A percentile compares a stretch with the other conserved stretches of the same genome.
These are phyloP conservation scores for Colletotrichum plurivorum DNA, from an alignment of 2,329 filamentous ascomycete genomes.

Conservation along the genomic window DNA sequence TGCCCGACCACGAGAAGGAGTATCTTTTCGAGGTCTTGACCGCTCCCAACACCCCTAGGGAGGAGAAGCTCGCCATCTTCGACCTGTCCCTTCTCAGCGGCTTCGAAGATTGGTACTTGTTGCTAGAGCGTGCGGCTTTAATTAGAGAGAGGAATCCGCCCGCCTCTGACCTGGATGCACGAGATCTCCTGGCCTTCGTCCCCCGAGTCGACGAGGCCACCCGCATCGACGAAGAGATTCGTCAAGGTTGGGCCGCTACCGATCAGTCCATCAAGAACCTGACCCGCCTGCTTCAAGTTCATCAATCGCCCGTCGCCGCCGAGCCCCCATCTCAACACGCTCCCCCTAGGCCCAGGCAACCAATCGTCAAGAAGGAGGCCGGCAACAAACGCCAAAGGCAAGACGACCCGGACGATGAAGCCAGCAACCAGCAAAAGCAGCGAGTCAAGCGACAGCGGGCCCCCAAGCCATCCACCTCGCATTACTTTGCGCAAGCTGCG, in stretches of 20 bases:
- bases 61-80: constrained; percentile 48
- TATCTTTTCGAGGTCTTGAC: constrained; percentile 51
- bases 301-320: constrained; percentile 21
- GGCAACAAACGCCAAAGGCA: constrained; percentile 19
- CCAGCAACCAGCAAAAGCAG: constrained; percentile 9
- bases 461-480: constrained; percentile 32
- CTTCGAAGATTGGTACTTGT: constrained; percentile 51
- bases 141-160: constrained; percentile 42
- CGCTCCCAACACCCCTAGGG: constrained; percentile 43
- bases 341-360: constrained; percentile 8
- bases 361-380: constrained; percentile 19
- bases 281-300: constrained; percentile 24
- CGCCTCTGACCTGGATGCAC: constrained; percentile 47
- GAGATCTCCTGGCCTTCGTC: constrained; percentile 52
- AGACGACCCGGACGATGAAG: constrained; percentile 24
- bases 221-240: constrained; percentile 21
- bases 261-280: constrained; percentile 46
- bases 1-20: constrained; percentile 47
- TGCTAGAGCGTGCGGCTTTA: constrained; percentile 52
- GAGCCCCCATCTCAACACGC: not conserved
- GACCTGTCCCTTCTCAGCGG: constrained; percentile 50
- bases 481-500: constrained; percentile 27
- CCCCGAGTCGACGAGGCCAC: constrained; percentile 44
- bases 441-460: constrained; percentile 31
- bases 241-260: constrained; percentile 51